phyloP scores from a whole-genome alignment of 2,329 filamentous ascomycete species.

The Claviceps cyperi region DNA sequence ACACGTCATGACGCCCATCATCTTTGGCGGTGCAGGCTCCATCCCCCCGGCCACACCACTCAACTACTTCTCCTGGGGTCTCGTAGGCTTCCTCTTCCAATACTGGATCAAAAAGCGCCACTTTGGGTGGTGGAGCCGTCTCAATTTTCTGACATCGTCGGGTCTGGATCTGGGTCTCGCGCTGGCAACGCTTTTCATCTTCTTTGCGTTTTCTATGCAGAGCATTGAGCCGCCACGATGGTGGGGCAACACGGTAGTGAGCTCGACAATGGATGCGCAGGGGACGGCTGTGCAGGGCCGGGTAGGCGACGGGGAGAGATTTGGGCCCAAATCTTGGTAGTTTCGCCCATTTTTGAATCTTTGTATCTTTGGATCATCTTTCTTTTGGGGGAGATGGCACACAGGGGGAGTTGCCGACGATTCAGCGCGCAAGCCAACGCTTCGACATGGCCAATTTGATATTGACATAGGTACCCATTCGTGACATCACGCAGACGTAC shows the following conservation, averaged over 20 bases:
- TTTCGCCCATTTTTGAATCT: not conserved
- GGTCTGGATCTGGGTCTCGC: constrained; percentile 56
- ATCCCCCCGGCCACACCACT: constrained; percentile 57
- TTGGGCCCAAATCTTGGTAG: constrained; percentile 45
- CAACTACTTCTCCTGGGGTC: constrained; percentile 61
- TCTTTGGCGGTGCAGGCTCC: constrained; percentile 43
- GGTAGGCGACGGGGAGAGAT: constrained; percentile 39
- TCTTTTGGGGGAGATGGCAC: no score
- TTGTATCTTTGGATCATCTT: not conserved
- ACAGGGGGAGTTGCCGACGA: no score
- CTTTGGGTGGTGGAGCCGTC: constrained; percentile 57
- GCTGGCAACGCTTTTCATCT: constrained; percentile 52
- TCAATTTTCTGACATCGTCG: constrained; percentile 59
- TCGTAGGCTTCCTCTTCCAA: constrained; percentile 59
- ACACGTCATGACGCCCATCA: constrained; percentile 44
- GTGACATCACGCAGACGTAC: no score
- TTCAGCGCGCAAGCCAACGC: no score
- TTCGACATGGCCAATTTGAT: no score
- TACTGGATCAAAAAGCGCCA: constrained; percentile 48
- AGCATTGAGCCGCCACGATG: constrained; percentile 47
- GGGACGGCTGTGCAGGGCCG: constrained; percentile 43
- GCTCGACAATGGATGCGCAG: constrained; percentile 45
- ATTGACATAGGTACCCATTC: no score
- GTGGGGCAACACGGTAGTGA: constrained; percentile 52
- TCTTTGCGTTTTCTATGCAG: constrained; percentile 53